Evolutionary conservation across 108 stramenopile genomes (phyloP).

Genomic region (Pseudonitzschia multiseries): DNA sequence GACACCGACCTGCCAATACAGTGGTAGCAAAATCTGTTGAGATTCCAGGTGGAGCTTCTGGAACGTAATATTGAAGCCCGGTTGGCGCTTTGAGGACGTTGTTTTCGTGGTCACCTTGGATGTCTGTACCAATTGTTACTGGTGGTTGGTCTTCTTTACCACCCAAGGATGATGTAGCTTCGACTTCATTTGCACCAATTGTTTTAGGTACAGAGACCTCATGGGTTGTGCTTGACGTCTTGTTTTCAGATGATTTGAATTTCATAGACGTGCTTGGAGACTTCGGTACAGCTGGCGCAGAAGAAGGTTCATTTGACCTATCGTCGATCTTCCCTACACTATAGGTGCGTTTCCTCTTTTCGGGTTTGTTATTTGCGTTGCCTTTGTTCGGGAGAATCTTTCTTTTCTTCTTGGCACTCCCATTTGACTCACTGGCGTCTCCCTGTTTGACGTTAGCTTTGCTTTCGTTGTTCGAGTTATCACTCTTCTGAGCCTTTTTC

Average conservation of each 20-base stretch:
- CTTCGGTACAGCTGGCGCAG: neutral
- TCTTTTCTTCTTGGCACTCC: slow-evolving; percentile 8
- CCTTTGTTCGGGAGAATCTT: neutral
- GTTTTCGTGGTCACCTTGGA: neutral
- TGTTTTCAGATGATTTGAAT: neutral
- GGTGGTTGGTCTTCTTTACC: slow-evolving; percentile 1
- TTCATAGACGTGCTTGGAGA: neutral
- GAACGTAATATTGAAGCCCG: slow-evolving; percentile 38
- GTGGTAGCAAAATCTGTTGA: slow-evolving; percentile 22
- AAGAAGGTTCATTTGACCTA: neutral
- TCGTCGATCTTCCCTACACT: slow-evolving; percentile 4
- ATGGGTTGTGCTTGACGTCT: neutral
- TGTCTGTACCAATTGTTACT: neutral
- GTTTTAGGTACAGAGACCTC: neutral
- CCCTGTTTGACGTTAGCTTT: slow-evolving; percentile 3
- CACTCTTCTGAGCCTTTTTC: neutral
- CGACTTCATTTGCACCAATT: neutral
- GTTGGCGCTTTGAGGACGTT: neutral
- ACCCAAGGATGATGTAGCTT: neutral
- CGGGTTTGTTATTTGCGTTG: neutral
- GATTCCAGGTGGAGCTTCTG: slow-evolving; percentile 26
- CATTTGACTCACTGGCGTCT: neutral
- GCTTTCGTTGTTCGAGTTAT: neutral
- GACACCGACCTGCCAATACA: slow-evolving; percentile 28
- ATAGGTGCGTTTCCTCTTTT: slow-evolving; percentile 3